phyloP scores from a whole-genome alignment of 805 yeast genomes.

The Kazachstania taianensis region DNA sequence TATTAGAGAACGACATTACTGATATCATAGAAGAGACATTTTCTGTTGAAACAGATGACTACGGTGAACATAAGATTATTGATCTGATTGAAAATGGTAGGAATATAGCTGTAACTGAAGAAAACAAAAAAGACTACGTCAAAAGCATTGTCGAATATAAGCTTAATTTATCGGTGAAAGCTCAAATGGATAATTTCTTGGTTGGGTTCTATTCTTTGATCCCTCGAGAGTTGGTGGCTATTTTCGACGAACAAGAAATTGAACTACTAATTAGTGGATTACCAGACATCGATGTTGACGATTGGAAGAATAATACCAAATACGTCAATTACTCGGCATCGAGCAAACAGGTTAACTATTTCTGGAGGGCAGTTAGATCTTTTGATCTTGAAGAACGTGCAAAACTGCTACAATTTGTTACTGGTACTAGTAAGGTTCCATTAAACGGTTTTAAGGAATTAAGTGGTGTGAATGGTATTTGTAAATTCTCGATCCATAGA shows the following conservation, averaged over 20 bases:
- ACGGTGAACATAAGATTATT: constrained; percentile 76
- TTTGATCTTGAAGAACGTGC: constrained; percentile 93
- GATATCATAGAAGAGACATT: constrained; percentile 92
- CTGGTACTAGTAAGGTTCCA: constrained; percentile 96
- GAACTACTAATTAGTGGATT: constrained; percentile 88
- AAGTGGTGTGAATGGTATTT: constrained; percentile 76
- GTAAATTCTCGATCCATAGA: constrained; percentile 80
- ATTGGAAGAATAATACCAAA: constrained; percentile 82
- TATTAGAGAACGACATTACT: constrained; percentile 92
- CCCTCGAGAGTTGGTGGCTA: constrained; percentile 69
- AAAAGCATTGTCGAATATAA: constrained; percentile 77
- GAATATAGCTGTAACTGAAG: constrained; percentile 78
- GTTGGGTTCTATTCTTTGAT: constrained; percentile 86
- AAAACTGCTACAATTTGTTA: constrained; percentile 84
- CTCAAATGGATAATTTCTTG: constrained; percentile 77
- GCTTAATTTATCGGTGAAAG: constrained; percentile 69
- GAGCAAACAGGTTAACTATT: constrained; percentile 86
- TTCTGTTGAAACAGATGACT: constrained; percentile 86
- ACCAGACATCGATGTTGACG: constrained; percentile 92
- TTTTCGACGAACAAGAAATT: constrained; percentile 91
- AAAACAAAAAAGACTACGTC: constrained; percentile 84
- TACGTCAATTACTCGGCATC: constrained; percentile 75
- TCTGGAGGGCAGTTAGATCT: constrained; percentile 95
- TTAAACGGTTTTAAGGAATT: constrained; percentile 85
- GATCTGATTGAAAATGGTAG: constrained; percentile 80